Evolutionary conservation across 2,329 filamentous ascomycete genomes (phyloP).

Genomic region (Clonostachys rhizophaga): DNA sequence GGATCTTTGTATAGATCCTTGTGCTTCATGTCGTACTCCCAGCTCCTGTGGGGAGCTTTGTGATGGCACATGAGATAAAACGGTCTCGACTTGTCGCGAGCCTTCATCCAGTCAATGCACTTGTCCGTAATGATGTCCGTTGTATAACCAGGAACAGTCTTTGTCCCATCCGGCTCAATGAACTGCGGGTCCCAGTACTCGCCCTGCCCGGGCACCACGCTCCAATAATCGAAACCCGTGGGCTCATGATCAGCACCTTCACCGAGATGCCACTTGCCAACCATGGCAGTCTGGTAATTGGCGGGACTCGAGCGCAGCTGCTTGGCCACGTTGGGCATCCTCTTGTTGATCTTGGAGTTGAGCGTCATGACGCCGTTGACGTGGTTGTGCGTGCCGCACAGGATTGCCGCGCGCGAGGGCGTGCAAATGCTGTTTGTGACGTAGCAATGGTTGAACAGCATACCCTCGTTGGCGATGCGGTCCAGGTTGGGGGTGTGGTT

Average conservation of each 20-base stretch:
- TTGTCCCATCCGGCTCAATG: conserved; percentile 29
- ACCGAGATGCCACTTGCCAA: conserved; percentile 50
- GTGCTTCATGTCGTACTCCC: conserved; percentile 45
- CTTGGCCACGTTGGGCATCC: conserved; percentile 46
- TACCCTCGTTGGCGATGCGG: conserved; percentile 40
- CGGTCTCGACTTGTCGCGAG: conserved; percentile 26
- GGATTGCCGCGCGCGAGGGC: conserved; percentile 42
- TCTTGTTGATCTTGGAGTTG: conserved; percentile 41
- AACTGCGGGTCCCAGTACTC: conserved; percentile 46
- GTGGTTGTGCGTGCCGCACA: conserved; percentile 46
- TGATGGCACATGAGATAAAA: conserved; percentile 55
- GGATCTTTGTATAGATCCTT: conserved; percentile 40
- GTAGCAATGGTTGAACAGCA: conserved; percentile 48
- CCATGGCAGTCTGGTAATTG: conserved; percentile 45
- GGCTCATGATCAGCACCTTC: conserved; percentile 40
- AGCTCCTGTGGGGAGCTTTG: conserved; percentile 47
- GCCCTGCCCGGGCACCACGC: conserved; percentile 44
- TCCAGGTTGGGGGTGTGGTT: conserved; percentile 47
- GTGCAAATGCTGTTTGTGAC: conserved; percentile 50
- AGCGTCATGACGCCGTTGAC: conserved; percentile 48
- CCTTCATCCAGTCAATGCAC: conserved; percentile 32
- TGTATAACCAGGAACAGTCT: conserved; percentile 33
- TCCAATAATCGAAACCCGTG: conserved; percentile 46
- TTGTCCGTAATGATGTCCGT: conserved; percentile 50
- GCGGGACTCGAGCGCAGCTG: conserved; percentile 28